Base-by-base conservation (phyloP, 768 basidiomycete genomes). In the Chlorophyllum brunneum region DNA sequence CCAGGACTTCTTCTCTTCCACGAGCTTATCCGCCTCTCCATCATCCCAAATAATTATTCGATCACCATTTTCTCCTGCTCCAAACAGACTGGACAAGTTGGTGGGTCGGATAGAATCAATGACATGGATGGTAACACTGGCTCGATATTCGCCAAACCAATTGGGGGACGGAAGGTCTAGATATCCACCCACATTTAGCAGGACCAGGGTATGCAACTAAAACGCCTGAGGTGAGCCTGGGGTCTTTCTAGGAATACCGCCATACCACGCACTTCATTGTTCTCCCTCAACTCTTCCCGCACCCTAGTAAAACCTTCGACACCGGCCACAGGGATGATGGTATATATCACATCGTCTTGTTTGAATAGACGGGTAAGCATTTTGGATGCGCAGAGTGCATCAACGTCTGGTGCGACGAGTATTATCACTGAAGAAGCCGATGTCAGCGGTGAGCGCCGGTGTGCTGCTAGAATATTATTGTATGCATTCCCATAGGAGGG, bases 71-170 rank as follows among this genome's bases (percentile, higher is more conserved):
- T 81, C 77, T 22, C 83, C 83, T 37, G 74, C 77, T 43, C 79
- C 82, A 66, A 95, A 98, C 18, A 98, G 70, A 71, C 86, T 97
- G 37, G 83, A 76, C 61, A 98, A 73, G 67, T 94, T 93, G 63
- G 89, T 83, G 15, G 97, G 97, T 46, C 97, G 81, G 16, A 85
- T 82, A 2, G 95, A 92, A 69, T 99, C 97, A 70, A 99, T 90
- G 60, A 98, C 85, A 71, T 99, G 97, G 36, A 98, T 79, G 2
- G 78, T 83, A 48, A 92, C 74, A 20, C 74, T 71, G 3, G 72
- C 59, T 42, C 73, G 66, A 60, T 90, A 87, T 33, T 82, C 81
- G 44, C 90, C 91, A 63, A 93, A 88, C 86, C 87, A 87, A 38
- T 78, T 77, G 2, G 75, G 62, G 4, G 85, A 79, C 7, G 90